Conservation (phyloP, 345 rosid genomes). For the Eucalyptus marginata region DNA sequence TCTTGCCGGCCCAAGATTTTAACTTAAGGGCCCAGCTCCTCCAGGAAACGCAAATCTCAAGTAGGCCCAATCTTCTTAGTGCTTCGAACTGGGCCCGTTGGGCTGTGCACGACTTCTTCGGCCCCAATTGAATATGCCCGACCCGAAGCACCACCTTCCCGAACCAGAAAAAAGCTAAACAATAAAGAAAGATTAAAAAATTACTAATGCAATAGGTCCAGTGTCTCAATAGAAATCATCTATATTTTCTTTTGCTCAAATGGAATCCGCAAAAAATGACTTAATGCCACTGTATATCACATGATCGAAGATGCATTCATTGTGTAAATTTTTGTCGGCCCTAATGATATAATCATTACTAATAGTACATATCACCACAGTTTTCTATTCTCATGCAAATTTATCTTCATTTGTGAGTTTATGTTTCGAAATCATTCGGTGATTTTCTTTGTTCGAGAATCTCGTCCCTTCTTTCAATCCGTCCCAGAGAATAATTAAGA, state of each 20-base stretch:
- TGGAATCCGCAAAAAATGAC: neutral
- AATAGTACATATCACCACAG: accelerated
- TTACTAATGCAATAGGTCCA: neutral
- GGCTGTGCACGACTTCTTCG: neutral
- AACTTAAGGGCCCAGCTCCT: neutral
- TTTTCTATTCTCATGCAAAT: neutral
- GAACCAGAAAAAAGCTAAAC: neutral
- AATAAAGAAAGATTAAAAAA: neutral
- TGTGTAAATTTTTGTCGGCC: neutral
- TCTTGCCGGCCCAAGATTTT: neutral
- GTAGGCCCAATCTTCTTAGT: neutral
- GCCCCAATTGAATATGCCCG: neutral
- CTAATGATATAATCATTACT: neutral
- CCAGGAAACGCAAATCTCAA: neutral
- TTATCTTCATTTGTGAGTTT: no score
- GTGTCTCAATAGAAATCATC: neutral
- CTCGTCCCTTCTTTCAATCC: no score
- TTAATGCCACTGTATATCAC: neutral
- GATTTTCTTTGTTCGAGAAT: neutral
- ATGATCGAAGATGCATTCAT: accelerated
- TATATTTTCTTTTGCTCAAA: neutral
- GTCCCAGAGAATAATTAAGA: accelerated
- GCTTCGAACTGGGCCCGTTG: neutral
- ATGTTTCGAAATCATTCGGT: accelerated
- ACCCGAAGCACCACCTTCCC: neutral